Conservation (phyloP, 257 asterid genomes). For the Eustoma russellianum region DNA sequence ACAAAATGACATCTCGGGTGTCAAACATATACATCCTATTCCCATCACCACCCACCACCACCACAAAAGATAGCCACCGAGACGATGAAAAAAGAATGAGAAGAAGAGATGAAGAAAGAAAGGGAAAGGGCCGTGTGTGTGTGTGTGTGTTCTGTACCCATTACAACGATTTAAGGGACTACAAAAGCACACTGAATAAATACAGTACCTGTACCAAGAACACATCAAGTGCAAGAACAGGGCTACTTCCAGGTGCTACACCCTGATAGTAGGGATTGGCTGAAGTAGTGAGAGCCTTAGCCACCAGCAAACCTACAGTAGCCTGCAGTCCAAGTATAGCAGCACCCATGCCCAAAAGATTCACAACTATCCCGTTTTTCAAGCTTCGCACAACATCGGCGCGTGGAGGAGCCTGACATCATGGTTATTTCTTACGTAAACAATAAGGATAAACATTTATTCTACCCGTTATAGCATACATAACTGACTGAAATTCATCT, state of each 20-base stretch:
- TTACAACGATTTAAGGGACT: background rate
- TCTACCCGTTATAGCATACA: too few species aligned
- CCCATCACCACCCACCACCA: too few species aligned
- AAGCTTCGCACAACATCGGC: slow-evolving; percentile 87
- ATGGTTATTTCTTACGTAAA: background rate
- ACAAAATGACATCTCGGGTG: background rate
- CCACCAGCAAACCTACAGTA: slow-evolving; percentile 88
- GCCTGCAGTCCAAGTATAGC: slow-evolving; percentile 96
- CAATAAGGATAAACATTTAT: too few species aligned
- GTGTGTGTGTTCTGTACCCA: too few species aligned
- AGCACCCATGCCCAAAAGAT: slow-evolving; percentile 91
- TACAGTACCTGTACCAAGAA: slow-evolving; percentile 95
- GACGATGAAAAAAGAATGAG: too few species aligned
- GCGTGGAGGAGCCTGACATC: slow-evolving; percentile 92
- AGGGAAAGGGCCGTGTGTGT: too few species aligned
- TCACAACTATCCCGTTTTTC: slow-evolving; percentile 66
- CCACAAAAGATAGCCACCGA: too few species aligned
- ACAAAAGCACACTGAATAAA: background rate
- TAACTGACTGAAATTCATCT: too few species aligned
- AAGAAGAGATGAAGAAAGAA: too few species aligned
- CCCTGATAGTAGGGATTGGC: slow-evolving; percentile 82
- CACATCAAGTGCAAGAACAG: slow-evolving; percentile 92
- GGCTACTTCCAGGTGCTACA: slow-evolving; percentile 54
- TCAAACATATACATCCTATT: too few species aligned
- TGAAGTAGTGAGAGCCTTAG: slow-evolving; percentile 94